A percentile compares a stretch with the other conserved stretches of the same genome.
phyloP scores from a whole-genome alignment of 2,329 filamentous ascomycete species.

The Fusarium nanum region DNA sequence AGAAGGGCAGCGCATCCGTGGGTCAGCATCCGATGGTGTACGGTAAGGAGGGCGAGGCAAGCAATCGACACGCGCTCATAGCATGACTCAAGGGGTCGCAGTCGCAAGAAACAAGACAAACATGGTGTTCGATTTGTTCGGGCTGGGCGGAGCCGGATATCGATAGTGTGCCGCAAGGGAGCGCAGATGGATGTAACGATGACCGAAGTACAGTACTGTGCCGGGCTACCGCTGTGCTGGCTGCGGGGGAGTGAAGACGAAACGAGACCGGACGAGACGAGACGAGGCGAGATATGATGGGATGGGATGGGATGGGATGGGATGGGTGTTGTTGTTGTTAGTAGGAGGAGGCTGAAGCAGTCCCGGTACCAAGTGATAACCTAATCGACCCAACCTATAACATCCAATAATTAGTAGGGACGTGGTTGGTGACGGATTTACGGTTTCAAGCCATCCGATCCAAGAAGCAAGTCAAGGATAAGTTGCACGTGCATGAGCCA shows the following conservation, averaged over 20 bases:
- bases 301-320: background rate
- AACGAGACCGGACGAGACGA: background rate
- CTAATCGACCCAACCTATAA: conserved; percentile 18
- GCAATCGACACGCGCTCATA: conserved; percentile 44
- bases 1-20: conserved; percentile 36
- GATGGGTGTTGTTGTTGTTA: conserved; percentile 19
- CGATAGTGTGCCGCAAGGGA: conserved; percentile 33
- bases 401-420: background rate
- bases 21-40: conserved; percentile 36
- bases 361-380: conserved; percentile 20
- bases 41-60: conserved; percentile 35
- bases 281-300: background rate
- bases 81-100: conserved; percentile 45
- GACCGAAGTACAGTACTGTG: background rate
- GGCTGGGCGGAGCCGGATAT: conserved; percentile 21
- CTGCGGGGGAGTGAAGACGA: conserved; percentile 10
- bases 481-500: conserved; percentile 40
- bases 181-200: conserved; percentile 16
- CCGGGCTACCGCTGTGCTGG: conserved; percentile 1
- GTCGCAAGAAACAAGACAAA: conserved; percentile 36
- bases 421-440: conserved; percentile 40
- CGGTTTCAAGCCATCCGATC: conserved; percentile 36
- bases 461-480: conserved; percentile 31
- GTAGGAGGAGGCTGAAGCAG: conserved; percentile 34
- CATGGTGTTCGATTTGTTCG: conserved; percentile 39